Base-by-base conservation (phyloP, 768 basidiomycete species). In the Xerocomellus dryophilus region DNA sequence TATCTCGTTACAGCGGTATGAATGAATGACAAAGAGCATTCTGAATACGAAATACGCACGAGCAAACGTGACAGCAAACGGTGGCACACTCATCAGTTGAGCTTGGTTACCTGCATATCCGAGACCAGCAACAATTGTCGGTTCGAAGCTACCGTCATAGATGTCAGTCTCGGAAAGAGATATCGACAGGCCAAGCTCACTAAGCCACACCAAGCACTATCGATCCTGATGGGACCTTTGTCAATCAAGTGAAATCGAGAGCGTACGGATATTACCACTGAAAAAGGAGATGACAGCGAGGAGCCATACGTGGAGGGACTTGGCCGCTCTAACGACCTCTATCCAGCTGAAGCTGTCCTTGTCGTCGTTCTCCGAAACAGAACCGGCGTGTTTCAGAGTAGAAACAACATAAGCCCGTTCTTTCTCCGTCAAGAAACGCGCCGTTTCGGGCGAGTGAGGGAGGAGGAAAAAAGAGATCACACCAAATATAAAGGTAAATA, bases 401-500 rank as follows among this genome's bases (percentile, higher is more conserved):
- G 59, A 61, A 43, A 71, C 56, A 36, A 82, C 71, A 53, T 81
- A 80, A 17, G 69, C 66, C 46, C 76, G 81, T 64, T 86, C 84
- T 25, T 77, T 61, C 20, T 67, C 54, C 5, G 66, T 78, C 21
- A 88, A 71, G 73, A 86, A 85, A 40, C 71, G 68, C 2, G 81
- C 76, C 12, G 71, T 67, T 5, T 57, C 63, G 2, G 81, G 78
- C 0, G 76, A 72, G 35, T 67, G 60, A 9, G 83, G 78, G 36
- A 83, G 68, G 43, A 85, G 53, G 59, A 77, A 71, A 72, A 76
- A 85, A 0, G 80, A 74, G 1, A 66, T 34, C 5, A 79, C 36
- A 5, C 86, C 88, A 58, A 85, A 81, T 3, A 79, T 42, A 50
- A 81, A 69, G 0, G 86, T 86, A 66, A 90, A 82, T 4, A 79